These are phyloP conservation scores for Potentilla sterilis DNA, from an alignment of 306 rosid species.

Conservation along the genomic window DNA sequence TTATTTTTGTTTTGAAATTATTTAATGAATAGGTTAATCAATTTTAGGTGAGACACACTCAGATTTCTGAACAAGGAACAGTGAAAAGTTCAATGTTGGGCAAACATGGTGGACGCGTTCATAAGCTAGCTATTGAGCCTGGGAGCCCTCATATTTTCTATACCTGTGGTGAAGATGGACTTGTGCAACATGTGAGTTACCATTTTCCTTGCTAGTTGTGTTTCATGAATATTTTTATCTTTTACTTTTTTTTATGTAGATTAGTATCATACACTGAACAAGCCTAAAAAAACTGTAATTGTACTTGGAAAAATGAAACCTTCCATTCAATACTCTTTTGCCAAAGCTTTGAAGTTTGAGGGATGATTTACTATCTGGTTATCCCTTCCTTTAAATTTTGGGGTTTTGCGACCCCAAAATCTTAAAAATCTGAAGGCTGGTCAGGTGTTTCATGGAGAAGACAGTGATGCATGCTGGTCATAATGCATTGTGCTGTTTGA, in stretches of 20 bases:
- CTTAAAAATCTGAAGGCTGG: background rate
- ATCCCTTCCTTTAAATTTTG: conserved; percentile 2
- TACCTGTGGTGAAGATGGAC: conserved; percentile 96
- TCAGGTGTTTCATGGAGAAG: conserved; percentile 14
- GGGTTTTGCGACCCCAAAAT: background rate
- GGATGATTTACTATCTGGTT: background rate
- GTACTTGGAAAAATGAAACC: background rate
- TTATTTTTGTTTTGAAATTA: background rate
- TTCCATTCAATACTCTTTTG: background rate
- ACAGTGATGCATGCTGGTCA: conserved; percentile 8
- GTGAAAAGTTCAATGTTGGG: conserved; percentile 56
- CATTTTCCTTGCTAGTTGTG: conserved; percentile 21
- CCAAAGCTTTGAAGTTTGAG: background rate
- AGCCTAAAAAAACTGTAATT: background rate
- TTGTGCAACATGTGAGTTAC: conserved; percentile 82
- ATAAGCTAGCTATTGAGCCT: conserved; percentile 93
- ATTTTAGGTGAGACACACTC: conserved; percentile 83
- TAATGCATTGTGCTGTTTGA: conserved; percentile 1
- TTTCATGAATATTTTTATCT: conserved; percentile 2
- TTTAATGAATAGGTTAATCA: conserved; percentile 17
- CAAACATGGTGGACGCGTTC: conserved; percentile 75
- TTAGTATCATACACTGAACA: background rate
- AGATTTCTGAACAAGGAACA: conserved; percentile 48
- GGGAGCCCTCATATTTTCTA: conserved; percentile 91
- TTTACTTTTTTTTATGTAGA: background rate